Evolutionary conservation across 2,329 filamentous ascomycete species (phyloP), one percentile per base, ranked within the genome.

Genomic region (Chaetomiaceae sp.): DNA sequence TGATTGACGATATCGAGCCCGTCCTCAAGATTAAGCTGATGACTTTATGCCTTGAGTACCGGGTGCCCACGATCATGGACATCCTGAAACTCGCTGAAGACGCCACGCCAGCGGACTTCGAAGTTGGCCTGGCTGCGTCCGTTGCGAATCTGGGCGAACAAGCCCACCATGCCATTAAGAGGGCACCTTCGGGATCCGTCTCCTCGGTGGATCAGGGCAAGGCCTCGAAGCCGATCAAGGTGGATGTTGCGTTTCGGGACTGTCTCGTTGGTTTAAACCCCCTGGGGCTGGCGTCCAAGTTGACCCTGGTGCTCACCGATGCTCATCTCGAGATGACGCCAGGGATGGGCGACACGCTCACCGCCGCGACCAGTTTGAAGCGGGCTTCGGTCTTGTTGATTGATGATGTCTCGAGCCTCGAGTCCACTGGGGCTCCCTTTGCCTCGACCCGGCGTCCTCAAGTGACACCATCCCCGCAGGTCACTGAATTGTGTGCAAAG

Each of bases 1-100:
- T 96, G 72, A 88, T 99, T 60, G 91, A 97, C 66, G 92, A 97
- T 66, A 89, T 95, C 72, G 92, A 97, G 59, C 92, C 95, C 0
- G 84, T 89, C 6, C 76, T 96, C 60, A 96, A 95, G 67, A 69
- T 96, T 54, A 95, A 95, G 66, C 72, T 97, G 38, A 88, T 88
- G 69, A 91, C 95, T 57, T 62, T 95, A 4, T 86, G 84, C 55
- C 70, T 90, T n/a, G 95, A 99, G 66, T 99, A 99, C 68, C 86
- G 87, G 15, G 88, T 97, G 4, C 81, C 89, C 0, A 89, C 88
- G 0, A 69, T 96, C 0, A 86, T 95, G 76, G 89, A 90, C 48
- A 69, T 95, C 5, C 78, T 95, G 6, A 86, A 83, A 0, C 76
- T 95, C 2, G 77, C 78, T 14, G 81, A 85, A 15, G 81, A 87